phyloP scores from a whole-genome alignment of 495 filamentous ascomycete genomes.

The Aspergillus nanangensis region DNA sequence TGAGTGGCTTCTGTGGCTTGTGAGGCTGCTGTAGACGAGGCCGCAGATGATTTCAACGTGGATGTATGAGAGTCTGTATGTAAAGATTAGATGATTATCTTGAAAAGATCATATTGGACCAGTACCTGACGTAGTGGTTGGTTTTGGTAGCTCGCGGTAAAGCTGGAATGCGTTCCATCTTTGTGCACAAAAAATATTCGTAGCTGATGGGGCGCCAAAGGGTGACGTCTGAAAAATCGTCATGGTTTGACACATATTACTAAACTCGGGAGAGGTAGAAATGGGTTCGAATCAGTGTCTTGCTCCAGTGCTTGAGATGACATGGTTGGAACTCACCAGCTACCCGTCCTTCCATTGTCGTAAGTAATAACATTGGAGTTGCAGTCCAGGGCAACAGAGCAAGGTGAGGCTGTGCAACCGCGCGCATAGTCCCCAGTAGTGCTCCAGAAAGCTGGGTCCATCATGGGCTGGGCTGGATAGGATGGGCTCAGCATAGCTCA shows the following conservation, averaged over 20 bases:
- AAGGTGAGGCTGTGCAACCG: slow-evolving; percentile 2
- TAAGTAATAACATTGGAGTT: background rate
- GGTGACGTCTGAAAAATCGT: slow-evolving; percentile 7
- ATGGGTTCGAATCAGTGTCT: background rate
- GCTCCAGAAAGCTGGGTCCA: slow-evolving; percentile 2
- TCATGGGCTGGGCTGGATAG: slow-evolving; percentile 6
- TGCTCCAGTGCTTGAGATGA: background rate
- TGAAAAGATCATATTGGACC: too few relatives aligned
- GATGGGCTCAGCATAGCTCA: background rate
- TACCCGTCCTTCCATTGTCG: background rate
- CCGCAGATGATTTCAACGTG: too few relatives aligned
- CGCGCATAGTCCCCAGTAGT: slow-evolving; percentile 7
- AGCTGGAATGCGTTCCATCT: slow-evolving; percentile 5
- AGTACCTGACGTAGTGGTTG: slow-evolving; percentile 5
- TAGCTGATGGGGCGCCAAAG: slow-evolving; percentile 5
- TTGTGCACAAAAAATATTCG: slow-evolving; percentile 7
- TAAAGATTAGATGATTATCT: too few relatives aligned
- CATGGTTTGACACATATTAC: slow-evolving; percentile 7
- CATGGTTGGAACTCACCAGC: background rate
- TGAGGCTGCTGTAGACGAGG: too few relatives aligned
- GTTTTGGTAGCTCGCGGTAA: slow-evolving; percentile 4
- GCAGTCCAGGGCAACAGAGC: slow-evolving; percentile 4
- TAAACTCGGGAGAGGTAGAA: background rate
- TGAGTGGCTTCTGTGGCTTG: too few relatives aligned
- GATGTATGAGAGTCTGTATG: too few relatives aligned